A percentile compares a stretch with the other conserved stretches of the same genome.
These are phyloP conservation scores for Dendrothele bispora DNA, from an alignment of 768 basidiomycete genomes.

Conservation along the genomic window DNA sequence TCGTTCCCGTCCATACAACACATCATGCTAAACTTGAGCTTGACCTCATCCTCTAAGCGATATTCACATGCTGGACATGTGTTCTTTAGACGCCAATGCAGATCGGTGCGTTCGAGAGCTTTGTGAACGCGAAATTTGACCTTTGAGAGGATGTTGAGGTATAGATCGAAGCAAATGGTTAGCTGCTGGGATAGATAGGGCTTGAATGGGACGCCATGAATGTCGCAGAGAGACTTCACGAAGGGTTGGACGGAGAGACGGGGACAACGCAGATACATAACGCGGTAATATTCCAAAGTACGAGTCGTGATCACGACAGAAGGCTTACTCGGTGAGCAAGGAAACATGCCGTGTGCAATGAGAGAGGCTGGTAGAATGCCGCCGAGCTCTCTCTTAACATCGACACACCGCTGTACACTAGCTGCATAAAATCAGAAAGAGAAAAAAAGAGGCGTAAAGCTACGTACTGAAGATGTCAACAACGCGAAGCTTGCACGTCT, in stretches of 20 bases:
- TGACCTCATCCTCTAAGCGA: constrained; percentile 16
- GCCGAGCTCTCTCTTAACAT: not conserved
- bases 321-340: constrained; percentile 3
- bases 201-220: constrained; percentile 13
- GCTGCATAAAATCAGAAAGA: not conserved
- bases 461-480: not conserved
- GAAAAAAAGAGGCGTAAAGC: not conserved
- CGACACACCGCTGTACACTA: not conserved
- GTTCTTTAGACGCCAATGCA: constrained; percentile 22
- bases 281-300: constrained; percentile 14
- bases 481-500: not conserved
- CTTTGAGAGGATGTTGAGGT: constrained; percentile 18
- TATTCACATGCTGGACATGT: constrained; percentile 26
- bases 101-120: constrained; percentile 13
- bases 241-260: constrained; percentile 17
- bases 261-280: constrained; percentile 8
- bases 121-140: constrained; percentile 12
- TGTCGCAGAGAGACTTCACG: constrained; percentile 17
- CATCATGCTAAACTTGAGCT: constrained; percentile 13
- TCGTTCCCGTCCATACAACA: constrained; percentile 1
- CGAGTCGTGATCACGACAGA: constrained; percentile 5
- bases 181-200: constrained; percentile 18
- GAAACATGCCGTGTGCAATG: constrained; percentile 9
- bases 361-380: not conserved
- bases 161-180: constrained; percentile 22